Evolutionary conservation across 163 green algal species (phyloP).

Genomic region (Picocystis sp.): DNA sequence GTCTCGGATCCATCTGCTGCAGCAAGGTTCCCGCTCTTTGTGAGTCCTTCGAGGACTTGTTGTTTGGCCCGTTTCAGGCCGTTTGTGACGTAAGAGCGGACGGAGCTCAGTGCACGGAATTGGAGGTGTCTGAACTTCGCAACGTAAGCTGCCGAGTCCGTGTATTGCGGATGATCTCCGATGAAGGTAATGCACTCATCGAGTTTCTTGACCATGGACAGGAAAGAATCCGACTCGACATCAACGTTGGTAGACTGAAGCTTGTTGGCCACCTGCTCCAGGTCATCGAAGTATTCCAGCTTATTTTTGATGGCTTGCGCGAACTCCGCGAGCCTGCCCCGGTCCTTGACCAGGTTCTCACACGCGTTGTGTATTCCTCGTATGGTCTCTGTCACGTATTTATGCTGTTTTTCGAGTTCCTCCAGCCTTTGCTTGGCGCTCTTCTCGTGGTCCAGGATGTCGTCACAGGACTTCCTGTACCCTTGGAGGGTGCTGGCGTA

Average conservation of each 20-base stretch:
- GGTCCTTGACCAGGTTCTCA: constrained; percentile 36
- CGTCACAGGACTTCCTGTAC: constrained; percentile 37
- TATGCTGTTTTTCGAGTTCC: constrained; percentile 37
- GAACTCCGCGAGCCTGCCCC: constrained; percentile 51
- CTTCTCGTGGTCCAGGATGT: constrained; percentile 45
- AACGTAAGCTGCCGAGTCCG: constrained; percentile 51
- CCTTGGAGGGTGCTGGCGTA: constrained; percentile 48
- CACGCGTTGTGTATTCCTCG: constrained; percentile 30
- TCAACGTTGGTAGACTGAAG: constrained; percentile 1
- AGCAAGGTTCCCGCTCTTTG: background rate
- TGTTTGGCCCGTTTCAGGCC: constrained; percentile 44
- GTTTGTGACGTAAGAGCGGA: constrained; percentile 45
- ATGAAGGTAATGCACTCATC: constrained; percentile 78
- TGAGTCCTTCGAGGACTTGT: constrained; percentile 21
- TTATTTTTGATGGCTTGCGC: constrained; percentile 63
- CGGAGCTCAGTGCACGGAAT: constrained; percentile 10
- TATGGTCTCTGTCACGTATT: constrained; percentile 34
- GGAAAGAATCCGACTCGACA: constrained; percentile 45
- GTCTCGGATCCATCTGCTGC: constrained; percentile 34
- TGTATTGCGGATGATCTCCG: constrained; percentile 49
- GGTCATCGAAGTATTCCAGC: constrained; percentile 88
- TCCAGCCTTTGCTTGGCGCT: constrained; percentile 33
- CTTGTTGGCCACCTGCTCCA: constrained; percentile 40
- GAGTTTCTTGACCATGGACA: constrained; percentile 64
- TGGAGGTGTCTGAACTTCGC: constrained; percentile 48